Evolutionary conservation across 2,329 filamentous ascomycete genomes (phyloP).

Genomic region (Cryphonectria parasitica): DNA sequence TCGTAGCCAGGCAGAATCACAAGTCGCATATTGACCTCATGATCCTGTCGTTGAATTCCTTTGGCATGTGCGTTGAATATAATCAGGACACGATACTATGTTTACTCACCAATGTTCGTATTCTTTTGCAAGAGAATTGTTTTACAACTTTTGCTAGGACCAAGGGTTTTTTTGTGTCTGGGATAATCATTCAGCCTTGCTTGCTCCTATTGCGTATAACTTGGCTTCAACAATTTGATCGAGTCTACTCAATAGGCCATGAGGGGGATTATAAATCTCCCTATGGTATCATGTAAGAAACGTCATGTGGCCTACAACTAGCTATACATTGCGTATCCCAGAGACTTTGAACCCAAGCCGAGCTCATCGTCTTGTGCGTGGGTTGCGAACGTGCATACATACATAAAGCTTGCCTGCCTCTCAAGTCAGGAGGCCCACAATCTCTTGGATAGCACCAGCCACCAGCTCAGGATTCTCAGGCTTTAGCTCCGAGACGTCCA

Average conservation of each 20-base stretch:
- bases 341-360: not conserved
- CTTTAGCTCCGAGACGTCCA: constrained; percentile 17
- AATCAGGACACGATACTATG: not conserved
- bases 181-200: not conserved
- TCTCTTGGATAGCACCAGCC: constrained; percentile 27
- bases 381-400: not conserved
- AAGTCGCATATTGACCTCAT: constrained; percentile 15
- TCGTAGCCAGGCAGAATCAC: constrained; percentile 2
- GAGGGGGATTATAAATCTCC: not conserved
- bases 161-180: too few relatives aligned
- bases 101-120: not conserved
- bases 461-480: constrained; percentile 30
- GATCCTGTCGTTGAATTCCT: not conserved
- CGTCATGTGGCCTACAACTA: constrained; percentile 63
- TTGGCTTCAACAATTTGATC: not conserved
- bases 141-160: too few relatives aligned
- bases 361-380: too few relatives aligned
- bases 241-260: not conserved
- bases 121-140: not conserved
- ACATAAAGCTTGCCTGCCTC: constrained; percentile 38
- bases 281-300: not conserved
- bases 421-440: constrained; percentile 27
- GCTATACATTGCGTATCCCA: too few relatives aligned
- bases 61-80: not conserved
- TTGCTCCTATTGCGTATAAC: not conserved